Evolutionary conservation across 2,329 filamentous ascomycete genomes (phyloP).

Genomic region (Orbilia brochopaga): DNA sequence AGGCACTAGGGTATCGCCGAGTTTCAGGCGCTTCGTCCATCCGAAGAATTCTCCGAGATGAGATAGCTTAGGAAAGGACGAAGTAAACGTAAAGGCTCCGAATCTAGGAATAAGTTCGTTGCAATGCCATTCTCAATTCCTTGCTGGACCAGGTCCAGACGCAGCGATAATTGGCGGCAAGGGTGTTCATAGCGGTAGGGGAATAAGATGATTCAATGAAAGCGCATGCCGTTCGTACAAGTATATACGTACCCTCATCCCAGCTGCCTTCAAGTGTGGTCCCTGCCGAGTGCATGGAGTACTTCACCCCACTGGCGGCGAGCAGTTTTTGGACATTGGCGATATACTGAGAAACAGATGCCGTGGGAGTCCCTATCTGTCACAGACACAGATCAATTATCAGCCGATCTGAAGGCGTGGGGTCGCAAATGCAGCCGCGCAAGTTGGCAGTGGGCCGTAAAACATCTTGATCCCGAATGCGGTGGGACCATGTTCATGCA

Average conservation of each 20-base stretch:
- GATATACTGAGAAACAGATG: slow-evolving; percentile 80
- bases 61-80: background rate
- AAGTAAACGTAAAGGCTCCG: background rate
- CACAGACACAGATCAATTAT: slow-evolving; percentile 5
- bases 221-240: no score
- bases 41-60: slow-evolving; percentile 9
- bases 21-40: no score
- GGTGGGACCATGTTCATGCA: no score
- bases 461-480: no score
- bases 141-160: no score
- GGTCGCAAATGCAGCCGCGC: background rate
- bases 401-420: background rate
- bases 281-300: slow-evolving; percentile 90
- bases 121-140: no score
- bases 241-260: slow-evolving; percentile 67
- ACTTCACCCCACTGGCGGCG: slow-evolving; percentile 77
- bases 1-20: background rate
- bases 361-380: slow-evolving; percentile 77
- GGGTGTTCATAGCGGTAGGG: background rate
- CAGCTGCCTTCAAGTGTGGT: slow-evolving; percentile 92
- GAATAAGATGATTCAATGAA: background rate
- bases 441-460: background rate
- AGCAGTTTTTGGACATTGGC: slow-evolving; percentile 87
- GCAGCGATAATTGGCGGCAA: slow-evolving; percentile 1
- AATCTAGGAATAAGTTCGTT: no score